Percentiles rank a stretch among this genome's conserved stretches.
Conservation (phyloP, 176 grass and related monocot genomes). For the Bolboschoenus planiculmis region DNA sequence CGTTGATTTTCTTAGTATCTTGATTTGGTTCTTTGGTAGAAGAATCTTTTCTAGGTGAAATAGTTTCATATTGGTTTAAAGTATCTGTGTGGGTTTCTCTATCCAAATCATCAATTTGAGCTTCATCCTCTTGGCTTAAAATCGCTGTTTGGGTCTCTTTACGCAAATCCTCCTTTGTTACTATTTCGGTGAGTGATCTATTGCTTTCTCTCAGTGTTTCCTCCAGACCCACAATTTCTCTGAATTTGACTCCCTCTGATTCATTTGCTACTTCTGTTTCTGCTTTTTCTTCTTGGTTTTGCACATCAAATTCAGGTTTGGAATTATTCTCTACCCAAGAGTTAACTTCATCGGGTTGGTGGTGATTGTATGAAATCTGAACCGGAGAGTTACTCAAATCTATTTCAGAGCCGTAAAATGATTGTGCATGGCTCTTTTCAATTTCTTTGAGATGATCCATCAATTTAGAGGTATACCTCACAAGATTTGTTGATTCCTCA, state of each 20-base stretch:
- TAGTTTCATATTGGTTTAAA: constrained; percentile 2
- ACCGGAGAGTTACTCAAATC: not conserved
- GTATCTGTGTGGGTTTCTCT: not conserved
- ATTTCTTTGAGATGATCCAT: constrained; percentile 34
- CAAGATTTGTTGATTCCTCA: constrained; percentile 13
- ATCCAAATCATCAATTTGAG: not conserved
- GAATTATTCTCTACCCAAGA: not conserved
- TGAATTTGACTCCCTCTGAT: constrained; percentile 3
- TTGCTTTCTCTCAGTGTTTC: constrained; percentile 9
- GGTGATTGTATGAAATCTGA: not conserved
- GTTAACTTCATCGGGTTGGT: not conserved
- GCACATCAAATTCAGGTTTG: not conserved
- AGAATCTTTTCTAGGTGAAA: constrained; percentile 30
- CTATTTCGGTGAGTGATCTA: not conserved
- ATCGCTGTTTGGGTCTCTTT: not conserved
- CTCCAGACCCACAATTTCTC: not conserved
- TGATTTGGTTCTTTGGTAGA: constrained; percentile 23
- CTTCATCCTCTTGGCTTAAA: not conserved
- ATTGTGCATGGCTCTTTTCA: constrained; percentile 19
- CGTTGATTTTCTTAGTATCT: not conserved
- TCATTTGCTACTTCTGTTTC: not conserved
- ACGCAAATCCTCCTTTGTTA: not conserved
- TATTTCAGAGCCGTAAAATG: not conserved
- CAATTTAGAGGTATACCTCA: constrained; percentile 32
- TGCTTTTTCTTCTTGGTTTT: not conserved